Base-by-base conservation (phyloP, 768 basidiomycete genomes). In the Pisolithus microcarpus region DNA sequence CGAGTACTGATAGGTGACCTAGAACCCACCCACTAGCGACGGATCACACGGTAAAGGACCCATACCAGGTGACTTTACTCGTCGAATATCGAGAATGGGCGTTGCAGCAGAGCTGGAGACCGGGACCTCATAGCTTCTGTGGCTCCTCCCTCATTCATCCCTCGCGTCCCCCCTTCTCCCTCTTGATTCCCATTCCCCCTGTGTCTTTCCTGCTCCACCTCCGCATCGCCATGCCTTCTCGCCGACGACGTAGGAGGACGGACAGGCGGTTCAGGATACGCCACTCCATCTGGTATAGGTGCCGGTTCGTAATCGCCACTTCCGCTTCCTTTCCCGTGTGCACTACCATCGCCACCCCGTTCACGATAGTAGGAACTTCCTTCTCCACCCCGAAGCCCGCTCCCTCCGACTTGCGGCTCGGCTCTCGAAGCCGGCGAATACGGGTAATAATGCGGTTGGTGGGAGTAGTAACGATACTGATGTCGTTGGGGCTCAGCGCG, bases 21-120 rank as follows among this genome's bases (percentile, higher is more conserved):
- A 34, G 11, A 11, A 34, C 34, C 34, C 13, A 34, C 34, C 34
- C 13, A 15, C 34, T 11, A 34, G 15, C 13, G 34, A 34, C 34
- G 5, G 34, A 15, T 3, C 34, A 34, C 13, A 15, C 13, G 34
- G 34, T 13, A 11, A 15, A 15, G 34, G 13, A 34, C 34, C 34
- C 34, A 5, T 4, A 15, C 34, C 34, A 5, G 34, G 5, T 34
- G 34, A 11, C 34, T 5, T 34, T 34, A 34, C 34, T 34, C 50
- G 30, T 64, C 63, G 2, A 66, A 68, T 2, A 68, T 57, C 19
- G 65, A 66, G 16, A 66, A 66, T 5, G 67, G 65, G 11, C 65
- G 59, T 42, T 53, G 52, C 0, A 67, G 56, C 15, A 66, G 52
- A 13, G 65, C 67, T 5, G 65, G 67, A 36, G 65, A 66, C 7